phyloP scores from a whole-genome alignment of 768 basidiomycete species.

The Ephemerocybe angulata region DNA sequence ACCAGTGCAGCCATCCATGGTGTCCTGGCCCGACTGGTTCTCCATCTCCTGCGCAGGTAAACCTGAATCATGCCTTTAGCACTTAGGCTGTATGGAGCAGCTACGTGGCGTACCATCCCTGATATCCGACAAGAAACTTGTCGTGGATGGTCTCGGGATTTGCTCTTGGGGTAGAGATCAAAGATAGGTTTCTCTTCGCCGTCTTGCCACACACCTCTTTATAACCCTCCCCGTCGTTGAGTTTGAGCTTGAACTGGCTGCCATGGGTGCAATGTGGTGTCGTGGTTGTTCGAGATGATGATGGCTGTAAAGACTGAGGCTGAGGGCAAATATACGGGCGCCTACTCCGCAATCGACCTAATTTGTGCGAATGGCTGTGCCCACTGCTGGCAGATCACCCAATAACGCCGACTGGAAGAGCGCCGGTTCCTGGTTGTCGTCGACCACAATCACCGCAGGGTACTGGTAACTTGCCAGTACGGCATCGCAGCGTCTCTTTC shows the following conservation, averaged over 20 bases:
- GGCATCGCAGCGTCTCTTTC: slow-evolving; percentile 12
- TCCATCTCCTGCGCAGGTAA: slow-evolving; percentile 68
- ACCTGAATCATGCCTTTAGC: slow-evolving; percentile 41
- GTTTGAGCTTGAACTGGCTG: slow-evolving; percentile 25
- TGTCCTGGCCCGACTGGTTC: slow-evolving; percentile 66
- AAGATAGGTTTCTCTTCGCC: not conserved
- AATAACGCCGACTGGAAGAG: no score
- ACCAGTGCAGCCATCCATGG: slow-evolving; percentile 88
- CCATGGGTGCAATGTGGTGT: slow-evolving; percentile 9
- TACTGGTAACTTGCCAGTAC: slow-evolving; percentile 12
- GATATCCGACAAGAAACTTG: slow-evolving; percentile 83
- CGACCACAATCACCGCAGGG: not conserved
- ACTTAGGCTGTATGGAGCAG: not conserved
- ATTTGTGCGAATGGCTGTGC: not conserved
- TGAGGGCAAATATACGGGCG: slow-evolving; percentile 5
- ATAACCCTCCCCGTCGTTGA: slow-evolving; percentile 30
- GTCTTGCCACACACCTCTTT: slow-evolving; percentile 34
- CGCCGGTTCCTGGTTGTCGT: not conserved
- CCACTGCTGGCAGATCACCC: no score
- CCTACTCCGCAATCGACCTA: slow-evolving; percentile 10
- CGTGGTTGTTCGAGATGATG: slow-evolving; percentile 35
- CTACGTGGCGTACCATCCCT: slow-evolving; percentile 63
- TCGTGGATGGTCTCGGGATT: slow-evolving; percentile 76
- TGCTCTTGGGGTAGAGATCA: slow-evolving; percentile 37
- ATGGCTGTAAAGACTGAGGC: slow-evolving; percentile 10